Evolutionary conservation across 2,329 filamentous ascomycete genomes (phyloP), one percentile per base, ranked within the genome.

Genomic region (Aspergillus pseudonomiae): DNA sequence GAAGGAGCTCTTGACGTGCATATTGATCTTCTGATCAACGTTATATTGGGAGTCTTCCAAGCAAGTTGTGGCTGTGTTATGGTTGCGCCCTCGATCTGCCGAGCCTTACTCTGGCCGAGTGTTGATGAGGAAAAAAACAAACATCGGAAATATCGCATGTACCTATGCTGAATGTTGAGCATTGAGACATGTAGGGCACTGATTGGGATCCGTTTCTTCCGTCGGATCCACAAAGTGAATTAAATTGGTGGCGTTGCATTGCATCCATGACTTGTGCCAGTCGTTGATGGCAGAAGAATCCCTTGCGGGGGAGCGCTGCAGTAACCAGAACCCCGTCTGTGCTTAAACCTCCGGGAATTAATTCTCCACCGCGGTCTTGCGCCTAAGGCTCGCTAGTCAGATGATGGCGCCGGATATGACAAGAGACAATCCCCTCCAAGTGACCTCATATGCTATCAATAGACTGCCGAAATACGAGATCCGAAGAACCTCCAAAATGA

Each of bases 401-500:
- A 46, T 55, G 50, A 61, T 28, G 10, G 30, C 32, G 24, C 28
- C 19, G 30, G 50, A n/a, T 16, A 32, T 53, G 50, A 53, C 50
- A 53, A 34, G 50, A 11, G 7, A 30, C 7, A 30, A 28, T 52
- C 24, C 5, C 21, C 39, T 6, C 48, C 12, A 36, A 16, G 46
- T 60, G 58, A 60, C 45, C 34, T 60, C 58, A 60, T 54, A 54
- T 60, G 28, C 48, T 60, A 60, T 60, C 48, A 60, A 56, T 61
- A 56, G 52, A 11, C 24, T 26, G 52, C 24, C 39, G 52, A 45
- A 56, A 56, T 61, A 61, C 59, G 59, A 61, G 50, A 34, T 24
- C 57, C 43, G 57, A 32, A 10, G 28, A 45, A 45, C n/a, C 10
- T 24, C 21, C 3, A 46, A 46, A 41, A 46, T 46, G 43, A 46